These are phyloP conservation scores for Penicillium sclerotigenum DNA, from an alignment of 2,329 filamentous ascomycete genomes.

Conservation along the genomic window DNA sequence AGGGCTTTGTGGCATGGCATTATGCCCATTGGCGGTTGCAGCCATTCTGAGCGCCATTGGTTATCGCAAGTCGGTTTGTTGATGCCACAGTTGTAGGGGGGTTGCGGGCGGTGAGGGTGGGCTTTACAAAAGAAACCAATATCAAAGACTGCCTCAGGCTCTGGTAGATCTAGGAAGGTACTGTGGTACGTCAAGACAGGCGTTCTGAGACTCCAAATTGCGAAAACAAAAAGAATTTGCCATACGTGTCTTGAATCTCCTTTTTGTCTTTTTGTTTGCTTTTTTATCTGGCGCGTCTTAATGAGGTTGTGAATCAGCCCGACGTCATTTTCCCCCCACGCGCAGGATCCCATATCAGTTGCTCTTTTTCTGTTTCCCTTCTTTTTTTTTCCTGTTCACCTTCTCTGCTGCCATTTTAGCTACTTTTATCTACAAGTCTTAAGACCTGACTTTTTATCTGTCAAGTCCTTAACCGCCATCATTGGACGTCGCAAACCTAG, in stretches of 20 bases:
- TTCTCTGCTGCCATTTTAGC: background rate
- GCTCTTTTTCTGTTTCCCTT: background rate
- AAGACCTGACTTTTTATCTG: background rate
- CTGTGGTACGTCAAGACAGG: background rate
- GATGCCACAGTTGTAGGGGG: conserved; percentile 14
- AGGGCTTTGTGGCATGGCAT: background rate
- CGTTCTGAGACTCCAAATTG: background rate
- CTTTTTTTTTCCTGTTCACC: background rate
- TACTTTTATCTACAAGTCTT: background rate
- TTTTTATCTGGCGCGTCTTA: background rate
- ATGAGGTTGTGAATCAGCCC: conserved; percentile 4
- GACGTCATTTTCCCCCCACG: conserved; percentile 16
- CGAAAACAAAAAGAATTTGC: background rate
- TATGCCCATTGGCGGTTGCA: conserved; percentile 29
- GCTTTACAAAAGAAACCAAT: conserved; percentile 69
- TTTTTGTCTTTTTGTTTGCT: background rate
- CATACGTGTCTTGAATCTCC: background rate
- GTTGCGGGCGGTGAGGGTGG: conserved; percentile 15
- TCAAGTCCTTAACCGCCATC: conserved; percentile 3
- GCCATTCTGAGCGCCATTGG: conserved; percentile 16
- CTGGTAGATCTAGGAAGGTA: conserved; percentile 67
- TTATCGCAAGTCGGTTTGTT: conserved; percentile 5
- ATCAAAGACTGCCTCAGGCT: conserved; percentile 70
- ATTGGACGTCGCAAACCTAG: conserved; percentile 25
- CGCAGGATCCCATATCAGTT: conserved; percentile 1